A percentile compares a stretch with the other conserved stretches of the same genome.
Evolutionary conservation across 2,329 filamentous ascomycete genomes (phyloP).

Genomic region (Fusarium caatingaense): DNA sequence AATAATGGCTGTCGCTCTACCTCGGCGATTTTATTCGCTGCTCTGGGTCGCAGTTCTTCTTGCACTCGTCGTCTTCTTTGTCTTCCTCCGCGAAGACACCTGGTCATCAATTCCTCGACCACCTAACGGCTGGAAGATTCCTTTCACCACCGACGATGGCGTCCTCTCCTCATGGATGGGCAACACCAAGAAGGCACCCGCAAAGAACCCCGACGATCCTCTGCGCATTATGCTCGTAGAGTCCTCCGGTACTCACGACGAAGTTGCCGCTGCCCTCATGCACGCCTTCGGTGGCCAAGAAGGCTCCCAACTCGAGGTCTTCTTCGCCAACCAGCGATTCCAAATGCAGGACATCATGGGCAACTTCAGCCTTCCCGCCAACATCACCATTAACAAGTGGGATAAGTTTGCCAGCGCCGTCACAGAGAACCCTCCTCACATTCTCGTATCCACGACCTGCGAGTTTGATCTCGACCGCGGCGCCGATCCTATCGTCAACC

Average conservation of each 20-base stretch:
- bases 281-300: conserved; percentile 42
- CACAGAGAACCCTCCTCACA: conserved; percentile 32
- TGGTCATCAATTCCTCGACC: conserved; percentile 39
- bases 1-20: conserved; percentile 37
- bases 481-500: conserved; percentile 29
- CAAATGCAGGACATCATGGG: conserved; percentile 43
- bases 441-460: conserved; percentile 48
- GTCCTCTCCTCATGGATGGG: conserved; percentile 40
- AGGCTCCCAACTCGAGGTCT: conserved; percentile 38
- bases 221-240: conserved; percentile 45
- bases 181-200: conserved; percentile 4
- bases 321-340: conserved; percentile 44
- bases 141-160: conserved; percentile 43
- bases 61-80: conserved; percentile 33
- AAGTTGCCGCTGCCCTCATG: conserved; percentile 45
- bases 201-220: conserved; percentile 26
- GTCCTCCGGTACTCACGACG: conserved; percentile 45
- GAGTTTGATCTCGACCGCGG: conserved; percentile 42
- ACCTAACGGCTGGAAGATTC: conserved; percentile 39
- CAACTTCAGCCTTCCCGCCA: conserved; percentile 42
- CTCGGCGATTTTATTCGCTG: conserved; percentile 38
- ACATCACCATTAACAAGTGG: conserved; percentile 28
- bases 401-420: conserved; percentile 32
- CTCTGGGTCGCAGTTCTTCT: conserved; percentile 37
- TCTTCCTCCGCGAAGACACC: conserved; percentile 36